A percentile compares a stretch with the other conserved stretches of the same genome.
phyloP scores from a whole-genome alignment of 352 stramenopile genomes.

The Thalassiosira pacifica region DNA sequence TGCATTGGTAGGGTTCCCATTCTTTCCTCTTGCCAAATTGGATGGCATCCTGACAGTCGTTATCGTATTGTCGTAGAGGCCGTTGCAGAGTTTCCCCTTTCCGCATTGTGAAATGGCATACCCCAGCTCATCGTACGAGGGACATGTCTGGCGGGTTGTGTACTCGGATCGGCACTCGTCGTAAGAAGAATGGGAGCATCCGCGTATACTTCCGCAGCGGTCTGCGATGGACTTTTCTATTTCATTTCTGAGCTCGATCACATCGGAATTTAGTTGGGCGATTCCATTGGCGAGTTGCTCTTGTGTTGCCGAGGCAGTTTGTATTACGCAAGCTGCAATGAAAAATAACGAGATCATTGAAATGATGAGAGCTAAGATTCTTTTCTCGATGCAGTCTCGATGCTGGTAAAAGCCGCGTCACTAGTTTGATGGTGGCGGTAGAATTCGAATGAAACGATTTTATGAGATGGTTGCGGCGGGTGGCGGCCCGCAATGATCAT shows the following conservation, averaged over 20 bases:
- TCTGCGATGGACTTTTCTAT: slow-evolving; percentile 43
- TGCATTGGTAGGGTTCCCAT: slow-evolving; percentile 46
- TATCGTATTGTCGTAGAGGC: slow-evolving; percentile 40
- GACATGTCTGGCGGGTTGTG: slow-evolving; percentile 35
- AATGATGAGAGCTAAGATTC: too few relatives aligned
- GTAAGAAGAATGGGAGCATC: slow-evolving; percentile 38
- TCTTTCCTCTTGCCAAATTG: slow-evolving; percentile 19
- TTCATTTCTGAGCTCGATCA: slow-evolving; percentile 58
- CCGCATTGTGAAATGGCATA: slow-evolving; percentile 53
- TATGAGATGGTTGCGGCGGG: too few relatives aligned
- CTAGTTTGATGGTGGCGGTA: too few relatives aligned
- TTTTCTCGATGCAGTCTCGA: too few relatives aligned
- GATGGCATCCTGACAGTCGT: slow-evolving; percentile 46
- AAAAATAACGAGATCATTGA: slow-evolving; percentile 9
- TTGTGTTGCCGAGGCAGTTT: neutral
- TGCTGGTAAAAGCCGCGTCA: too few relatives aligned
- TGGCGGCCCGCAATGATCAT: too few relatives aligned
- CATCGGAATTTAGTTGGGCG: slow-evolving; percentile 50
- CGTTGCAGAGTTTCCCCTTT: slow-evolving; percentile 42
- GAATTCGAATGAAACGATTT: too few relatives aligned
- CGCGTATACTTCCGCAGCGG: slow-evolving; percentile 46
- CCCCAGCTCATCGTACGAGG: slow-evolving; percentile 21
- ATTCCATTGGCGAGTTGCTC: slow-evolving; percentile 19
- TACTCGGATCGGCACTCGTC: slow-evolving; percentile 57
- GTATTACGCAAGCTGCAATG: neutral